These are phyloP conservation scores for Hippophae gyantsensis DNA, from an alignment of 306 rosid species.

Conservation along the genomic window DNA sequence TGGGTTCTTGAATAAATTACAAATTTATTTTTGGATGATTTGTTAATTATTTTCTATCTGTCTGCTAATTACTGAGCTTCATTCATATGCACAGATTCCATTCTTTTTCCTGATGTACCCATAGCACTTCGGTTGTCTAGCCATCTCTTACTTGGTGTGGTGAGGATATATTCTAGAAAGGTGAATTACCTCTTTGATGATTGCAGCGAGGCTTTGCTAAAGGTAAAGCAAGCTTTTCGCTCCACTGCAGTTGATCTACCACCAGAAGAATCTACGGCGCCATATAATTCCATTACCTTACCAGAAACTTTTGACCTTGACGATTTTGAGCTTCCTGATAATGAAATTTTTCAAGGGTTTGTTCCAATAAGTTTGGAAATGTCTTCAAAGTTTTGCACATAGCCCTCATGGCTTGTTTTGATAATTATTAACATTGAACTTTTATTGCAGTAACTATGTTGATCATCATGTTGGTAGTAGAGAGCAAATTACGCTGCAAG, in stretches of 20 bases:
- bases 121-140: slow-evolving; percentile 97
- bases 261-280: slow-evolving; percentile 99
- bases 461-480: slow-evolving; percentile 90
- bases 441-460: slow-evolving; percentile 74
- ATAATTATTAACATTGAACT: slow-evolving; percentile 20
- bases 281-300: slow-evolving; percentile 93
- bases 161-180: slow-evolving; percentile 98
- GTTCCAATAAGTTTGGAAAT: slow-evolving; percentile 23
- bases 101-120: slow-evolving; percentile 91
- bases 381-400: slow-evolving; percentile 1
- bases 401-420: slow-evolving; percentile 7
- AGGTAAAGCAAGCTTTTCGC: slow-evolving; percentile 98
- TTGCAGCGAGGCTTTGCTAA: slow-evolving; percentile 99
- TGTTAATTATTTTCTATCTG: background rate
- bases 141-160: slow-evolving; percentile 99
- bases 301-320: slow-evolving; percentile 99
- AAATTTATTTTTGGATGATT: background rate
- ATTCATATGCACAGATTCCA: slow-evolving; percentile 73
- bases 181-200: slow-evolving; percentile 98
- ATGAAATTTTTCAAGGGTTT: slow-evolving; percentile 82
- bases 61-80: slow-evolving; percentile 15
- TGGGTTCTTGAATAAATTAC: too few relatives aligned
- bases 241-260: slow-evolving; percentile 97
- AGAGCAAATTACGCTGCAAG: slow-evolving; percentile 98
- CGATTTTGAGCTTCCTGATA: slow-evolving; percentile 98